phyloP scores from a whole-genome alignment of 2,329 filamentous ascomycete species.

The Mycosphaerella sp. region DNA sequence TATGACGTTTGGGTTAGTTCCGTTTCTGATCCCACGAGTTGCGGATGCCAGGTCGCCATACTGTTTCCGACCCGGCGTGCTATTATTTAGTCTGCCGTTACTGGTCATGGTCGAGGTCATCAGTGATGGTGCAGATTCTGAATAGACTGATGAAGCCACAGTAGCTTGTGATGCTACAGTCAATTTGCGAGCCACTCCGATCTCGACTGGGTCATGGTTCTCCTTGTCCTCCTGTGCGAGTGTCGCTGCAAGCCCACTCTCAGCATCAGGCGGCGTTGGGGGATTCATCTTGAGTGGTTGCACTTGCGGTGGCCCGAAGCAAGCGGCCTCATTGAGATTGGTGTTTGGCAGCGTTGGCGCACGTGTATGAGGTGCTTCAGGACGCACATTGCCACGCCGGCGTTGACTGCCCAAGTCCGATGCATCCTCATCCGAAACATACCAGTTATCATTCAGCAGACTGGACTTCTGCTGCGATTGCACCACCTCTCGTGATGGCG shows the following conservation, averaged over 20 bases:
- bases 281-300: slow-evolving; percentile 45
- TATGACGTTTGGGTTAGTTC: slow-evolving; percentile 16
- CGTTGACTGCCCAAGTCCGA: slow-evolving; percentile 26
- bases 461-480: slow-evolving; percentile 31
- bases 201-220: slow-evolving; percentile 16
- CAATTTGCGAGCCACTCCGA: slow-evolving; percentile 29
- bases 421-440: slow-evolving; percentile 33
- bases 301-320: slow-evolving; percentile 20
- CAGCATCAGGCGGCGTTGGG: slow-evolving; percentile 35
- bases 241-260: slow-evolving; percentile 13
- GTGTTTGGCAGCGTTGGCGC: slow-evolving; percentile 19
- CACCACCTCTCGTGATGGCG: slow-evolving; percentile 19
- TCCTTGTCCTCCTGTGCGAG: slow-evolving; percentile 12
- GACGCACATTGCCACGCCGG: slow-evolving; percentile 12
- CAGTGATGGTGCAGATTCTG: slow-evolving; percentile 30
- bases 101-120: slow-evolving; percentile 10
- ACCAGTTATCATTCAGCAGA: slow-evolving; percentile 46
- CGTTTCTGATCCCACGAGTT: slow-evolving; percentile 33
- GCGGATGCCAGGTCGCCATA: slow-evolving; percentile 46
- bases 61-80: slow-evolving; percentile 40
- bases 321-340: slow-evolving; percentile 24
- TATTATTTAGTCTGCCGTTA: slow-evolving; percentile 11
- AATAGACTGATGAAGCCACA: slow-evolving; percentile 32
- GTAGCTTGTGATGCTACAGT: slow-evolving; percentile 29
- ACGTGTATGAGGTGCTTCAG: slow-evolving; percentile 1